These are phyloP conservation scores for Citrullus mucosospermus DNA, from an alignment of 306 rosid species.

Conservation along the genomic window DNA sequence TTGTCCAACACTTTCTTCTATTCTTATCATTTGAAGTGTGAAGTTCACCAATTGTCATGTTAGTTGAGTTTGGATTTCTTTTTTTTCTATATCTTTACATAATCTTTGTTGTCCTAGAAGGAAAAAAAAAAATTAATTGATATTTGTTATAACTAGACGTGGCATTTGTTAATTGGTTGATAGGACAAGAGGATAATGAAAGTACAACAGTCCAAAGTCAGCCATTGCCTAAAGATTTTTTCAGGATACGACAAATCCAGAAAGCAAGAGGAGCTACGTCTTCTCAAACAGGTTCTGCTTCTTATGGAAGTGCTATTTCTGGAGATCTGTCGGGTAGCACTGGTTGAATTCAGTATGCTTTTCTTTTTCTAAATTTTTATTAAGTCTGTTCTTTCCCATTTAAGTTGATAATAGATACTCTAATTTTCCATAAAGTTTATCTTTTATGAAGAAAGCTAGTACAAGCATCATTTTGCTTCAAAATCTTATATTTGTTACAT, in stretches of 20 bases:
- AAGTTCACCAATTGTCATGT: not conserved
- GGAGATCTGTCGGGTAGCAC: conserved; percentile 93
- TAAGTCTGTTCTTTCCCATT: not conserved
- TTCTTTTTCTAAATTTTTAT: not conserved
- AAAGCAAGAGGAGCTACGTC: conserved; percentile 56
- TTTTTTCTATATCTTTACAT: not conserved
- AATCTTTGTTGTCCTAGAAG: too few species aligned
- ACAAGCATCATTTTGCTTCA: not conserved
- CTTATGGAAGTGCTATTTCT: conserved; percentile 86
- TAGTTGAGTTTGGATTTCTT: not conserved
- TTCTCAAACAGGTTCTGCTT: conserved; percentile 83
- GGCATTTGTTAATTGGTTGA: not conserved
- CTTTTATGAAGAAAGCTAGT: not conserved
- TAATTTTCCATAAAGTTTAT: not conserved
- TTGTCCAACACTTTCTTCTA: not conserved
- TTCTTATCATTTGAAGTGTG: not conserved
- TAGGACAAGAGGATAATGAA: conserved; percentile 83
- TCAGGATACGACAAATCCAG: conserved; percentile 73
- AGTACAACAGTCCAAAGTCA: conserved; percentile 69
- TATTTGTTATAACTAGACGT: not conserved
- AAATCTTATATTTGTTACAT: not conserved
- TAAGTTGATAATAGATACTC: not conserved
- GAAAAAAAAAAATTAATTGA: not conserved
- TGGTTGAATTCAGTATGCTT: conserved; percentile 22
- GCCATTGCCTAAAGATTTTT: conserved; percentile 78